Percentiles rank a stretch among this genome's conserved stretches.
Conservation (phyloP, 768 basidiomycete species). For the Podaxis sp. region DNA sequence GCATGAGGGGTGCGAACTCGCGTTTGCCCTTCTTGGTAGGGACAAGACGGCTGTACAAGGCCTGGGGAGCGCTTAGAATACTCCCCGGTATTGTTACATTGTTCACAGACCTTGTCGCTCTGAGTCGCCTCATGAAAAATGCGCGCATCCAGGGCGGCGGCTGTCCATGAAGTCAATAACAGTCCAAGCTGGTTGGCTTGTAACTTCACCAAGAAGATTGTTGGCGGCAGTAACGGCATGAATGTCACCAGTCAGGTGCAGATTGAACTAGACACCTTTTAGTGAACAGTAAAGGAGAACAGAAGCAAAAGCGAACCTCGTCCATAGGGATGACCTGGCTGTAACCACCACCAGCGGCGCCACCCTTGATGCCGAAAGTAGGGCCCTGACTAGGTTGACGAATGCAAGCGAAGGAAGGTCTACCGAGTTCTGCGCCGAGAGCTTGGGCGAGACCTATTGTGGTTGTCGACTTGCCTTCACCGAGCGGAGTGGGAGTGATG, state of each 20-base stretch:
- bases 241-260: constrained; percentile 96
- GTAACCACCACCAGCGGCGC: constrained; percentile 97
- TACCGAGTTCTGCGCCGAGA: constrained; percentile 89
- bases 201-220: constrained; percentile 79
- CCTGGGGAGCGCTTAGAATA: constrained; percentile 34
- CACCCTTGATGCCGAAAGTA: constrained; percentile 99
- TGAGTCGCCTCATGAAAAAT: constrained; percentile 98
- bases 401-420: constrained; percentile 93
- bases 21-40: constrained; percentile 93
- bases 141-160: constrained; percentile 94
- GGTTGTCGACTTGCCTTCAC: constrained; percentile 98
- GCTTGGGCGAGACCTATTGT: constrained; percentile 97
- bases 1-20: constrained; percentile 94
- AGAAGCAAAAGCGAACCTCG: constrained; percentile 51
- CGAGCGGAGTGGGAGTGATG: constrained; percentile 95
- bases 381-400: constrained; percentile 98
- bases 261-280: constrained; percentile 68
- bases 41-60: constrained; percentile 87
- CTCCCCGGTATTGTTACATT: neutral
- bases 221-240: constrained; percentile 98
- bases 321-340: constrained; percentile 99
- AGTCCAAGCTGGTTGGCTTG: neutral
- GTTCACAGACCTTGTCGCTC: constrained; percentile 70
- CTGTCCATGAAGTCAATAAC: constrained; percentile 36
- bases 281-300: neutral